Conservation (phyloP, 306 rosid genomes). For the Echinosophora koreensis region DNA sequence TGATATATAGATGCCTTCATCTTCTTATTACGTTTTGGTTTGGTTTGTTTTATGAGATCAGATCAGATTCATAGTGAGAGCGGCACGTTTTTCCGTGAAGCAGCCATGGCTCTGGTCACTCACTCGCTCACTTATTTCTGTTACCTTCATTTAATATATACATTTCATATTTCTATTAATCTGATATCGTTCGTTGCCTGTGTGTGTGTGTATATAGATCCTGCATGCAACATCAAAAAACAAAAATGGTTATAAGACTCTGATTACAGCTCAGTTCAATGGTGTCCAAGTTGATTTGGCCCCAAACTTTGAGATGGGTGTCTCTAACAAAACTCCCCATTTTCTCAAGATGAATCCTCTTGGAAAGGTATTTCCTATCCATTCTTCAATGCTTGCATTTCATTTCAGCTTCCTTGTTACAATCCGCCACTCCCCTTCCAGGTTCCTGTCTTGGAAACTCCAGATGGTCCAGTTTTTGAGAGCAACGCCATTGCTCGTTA, state of each 20-base stretch:
- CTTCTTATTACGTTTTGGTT: no score
- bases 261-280: constrained; percentile 65
- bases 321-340: constrained; percentile 73
- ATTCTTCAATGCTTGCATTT: not conserved
- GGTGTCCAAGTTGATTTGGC: constrained; percentile 66
- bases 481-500: constrained; percentile 91
- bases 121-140: no score
- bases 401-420: not conserved
- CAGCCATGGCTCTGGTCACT: constrained; percentile 77
- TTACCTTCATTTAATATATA: no score
- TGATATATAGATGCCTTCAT: no score
- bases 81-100: constrained; percentile 53
- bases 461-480: constrained; percentile 80
- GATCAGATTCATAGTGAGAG: constrained; percentile 53
- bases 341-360: constrained; percentile 85
- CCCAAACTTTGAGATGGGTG: constrained; percentile 73
- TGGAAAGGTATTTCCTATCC: constrained; percentile 64
- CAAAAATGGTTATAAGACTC: constrained; percentile 72
- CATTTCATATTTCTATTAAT: no score
- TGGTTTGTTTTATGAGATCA: no score
- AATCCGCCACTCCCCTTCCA: constrained; percentile 32
- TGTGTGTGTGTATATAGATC: constrained; percentile 48
- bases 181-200: no score
- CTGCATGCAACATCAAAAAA: constrained; percentile 59
- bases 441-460: constrained; percentile 85